Percentiles rank a stretch among this genome's conserved stretches.
phyloP scores from a whole-genome alignment of 768 basidiomycete species.

The Leucocoprinus birnbaumii region DNA sequence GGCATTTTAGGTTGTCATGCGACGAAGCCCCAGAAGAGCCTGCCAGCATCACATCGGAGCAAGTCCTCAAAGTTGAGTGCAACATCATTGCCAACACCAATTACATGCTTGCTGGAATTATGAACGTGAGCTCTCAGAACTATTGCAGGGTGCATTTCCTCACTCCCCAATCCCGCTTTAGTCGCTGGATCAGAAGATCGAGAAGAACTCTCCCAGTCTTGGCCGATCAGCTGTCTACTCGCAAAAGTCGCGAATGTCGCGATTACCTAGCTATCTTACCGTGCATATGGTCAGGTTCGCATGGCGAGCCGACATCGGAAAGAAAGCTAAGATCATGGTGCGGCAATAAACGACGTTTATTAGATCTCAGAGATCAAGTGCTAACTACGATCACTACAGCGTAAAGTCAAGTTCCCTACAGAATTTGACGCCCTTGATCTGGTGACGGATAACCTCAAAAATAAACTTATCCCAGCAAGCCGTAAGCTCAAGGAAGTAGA shows the following conservation, averaged over 20 bases:
- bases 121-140: slow-evolving; percentile 47
- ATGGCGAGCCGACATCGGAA: slow-evolving; percentile 87
- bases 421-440: slow-evolving; percentile 88
- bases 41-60: slow-evolving; percentile 58
- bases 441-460: slow-evolving; percentile 74
- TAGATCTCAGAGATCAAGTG: neutral
- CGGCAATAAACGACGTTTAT: neutral
- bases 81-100: slow-evolving; percentile 88
- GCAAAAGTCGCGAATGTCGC: slow-evolving; percentile 75
- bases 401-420: slow-evolving; percentile 88
- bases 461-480: slow-evolving; percentile 67
- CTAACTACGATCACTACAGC: slow-evolving; percentile 34
- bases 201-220: slow-evolving; percentile 79
- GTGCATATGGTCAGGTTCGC: slow-evolving; percentile 97
- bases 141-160: neutral
- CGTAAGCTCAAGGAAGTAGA: slow-evolving; percentile 75
- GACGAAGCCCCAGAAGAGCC: slow-evolving; percentile 83
- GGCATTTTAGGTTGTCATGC: slow-evolving; percentile 63
- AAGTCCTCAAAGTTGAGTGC: slow-evolving; percentile 86
- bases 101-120: slow-evolving; percentile 84
- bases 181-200: slow-evolving; percentile 85
- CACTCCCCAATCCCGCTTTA: slow-evolving; percentile 24
- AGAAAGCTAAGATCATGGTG: slow-evolving; percentile 98
- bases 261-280: slow-evolving; percentile 81
- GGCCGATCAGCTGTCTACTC: slow-evolving; percentile 81